These are phyloP conservation scores for Ricinus communis DNA, from an alignment of 345 rosid species.

Conservation along the genomic window DNA sequence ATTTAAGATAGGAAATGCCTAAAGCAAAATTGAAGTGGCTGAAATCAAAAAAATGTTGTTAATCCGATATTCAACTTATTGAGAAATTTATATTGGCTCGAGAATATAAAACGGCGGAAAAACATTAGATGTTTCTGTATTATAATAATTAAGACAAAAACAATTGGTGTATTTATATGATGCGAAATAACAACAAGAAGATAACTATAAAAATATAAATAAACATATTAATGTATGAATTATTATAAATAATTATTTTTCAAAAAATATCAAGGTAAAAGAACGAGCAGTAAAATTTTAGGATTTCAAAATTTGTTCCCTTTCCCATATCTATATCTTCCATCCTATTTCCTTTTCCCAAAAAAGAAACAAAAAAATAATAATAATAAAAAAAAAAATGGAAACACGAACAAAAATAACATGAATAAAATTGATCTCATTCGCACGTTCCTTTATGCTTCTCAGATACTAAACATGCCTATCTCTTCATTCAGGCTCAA, in stretches of 20 bases:
- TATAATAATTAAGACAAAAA: no score
- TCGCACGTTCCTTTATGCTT: neutral
- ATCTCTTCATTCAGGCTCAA: neutral
- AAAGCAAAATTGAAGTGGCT: no score
- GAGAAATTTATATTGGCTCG: no score
- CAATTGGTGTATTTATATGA: neutral
- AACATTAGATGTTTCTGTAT: no score
- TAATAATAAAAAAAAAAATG: neutral
- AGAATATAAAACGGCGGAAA: no score
- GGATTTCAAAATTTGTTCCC: neutral
- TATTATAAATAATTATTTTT: neutral
- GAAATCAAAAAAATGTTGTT: no score
- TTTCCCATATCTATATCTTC: neutral
- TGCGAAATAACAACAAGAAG: neutral
- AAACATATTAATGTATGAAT: neutral
- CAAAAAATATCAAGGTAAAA: neutral
- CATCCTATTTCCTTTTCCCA: neutral
- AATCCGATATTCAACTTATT: no score
- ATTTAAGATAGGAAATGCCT: no score
- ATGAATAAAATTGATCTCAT: neutral
- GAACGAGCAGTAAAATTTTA: neutral
- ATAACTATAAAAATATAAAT: neutral
- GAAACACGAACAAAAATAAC: neutral
- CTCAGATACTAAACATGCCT: neutral
- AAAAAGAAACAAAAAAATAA: neutral